phyloP scores from a whole-genome alignment of 2,329 filamentous ascomycete genomes.

The Microdochium nivale region DNA sequence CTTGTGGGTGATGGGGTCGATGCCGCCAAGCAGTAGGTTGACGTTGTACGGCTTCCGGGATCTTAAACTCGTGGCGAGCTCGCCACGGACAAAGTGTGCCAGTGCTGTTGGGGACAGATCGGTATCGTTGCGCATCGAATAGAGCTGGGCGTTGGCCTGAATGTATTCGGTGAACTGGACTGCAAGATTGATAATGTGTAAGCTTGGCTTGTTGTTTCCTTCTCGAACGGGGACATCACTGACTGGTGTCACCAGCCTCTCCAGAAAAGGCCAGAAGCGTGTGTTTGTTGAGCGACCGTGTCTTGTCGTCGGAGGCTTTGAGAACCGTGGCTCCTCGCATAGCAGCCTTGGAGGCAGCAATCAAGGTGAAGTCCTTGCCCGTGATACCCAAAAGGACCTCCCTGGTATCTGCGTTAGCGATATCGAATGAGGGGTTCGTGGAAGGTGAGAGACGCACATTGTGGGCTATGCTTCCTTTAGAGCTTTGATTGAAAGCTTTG shows the following conservation, averaged over 20 bases:
- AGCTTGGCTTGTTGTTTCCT: neutral
- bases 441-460: slow-evolving; percentile 9
- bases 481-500: neutral
- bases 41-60: slow-evolving; percentile 94
- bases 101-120: slow-evolving; percentile 85
- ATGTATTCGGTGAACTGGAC: slow-evolving; percentile 99
- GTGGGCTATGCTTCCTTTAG: slow-evolving; percentile 1
- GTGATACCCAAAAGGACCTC: slow-evolving; percentile 97
- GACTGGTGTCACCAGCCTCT: slow-evolving; percentile 92
- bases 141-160: slow-evolving; percentile 95
- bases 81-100: slow-evolving; percentile 86
- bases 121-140: slow-evolving; percentile 95
- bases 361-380: slow-evolving; percentile 97
- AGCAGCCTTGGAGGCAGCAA: slow-evolving; percentile 94
- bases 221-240: slow-evolving; percentile 10
- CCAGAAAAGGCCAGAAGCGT: slow-evolving; percentile 93
- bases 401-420: slow-evolving; percentile 41
- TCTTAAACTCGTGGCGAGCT: slow-evolving; percentile 83
- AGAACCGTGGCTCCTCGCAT: slow-evolving; percentile 97
- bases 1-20: slow-evolving; percentile 85
- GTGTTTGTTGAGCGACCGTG: slow-evolving; percentile 81
- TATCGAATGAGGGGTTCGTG: slow-evolving; percentile 4
- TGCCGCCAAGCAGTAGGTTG: slow-evolving; percentile 89
- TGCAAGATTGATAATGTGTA: slow-evolving; percentile 26
- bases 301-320: slow-evolving; percentile 96